Base-by-base conservation (phyloP, 768 basidiomycete genomes). In the Flagelloscypha sp. region DNA sequence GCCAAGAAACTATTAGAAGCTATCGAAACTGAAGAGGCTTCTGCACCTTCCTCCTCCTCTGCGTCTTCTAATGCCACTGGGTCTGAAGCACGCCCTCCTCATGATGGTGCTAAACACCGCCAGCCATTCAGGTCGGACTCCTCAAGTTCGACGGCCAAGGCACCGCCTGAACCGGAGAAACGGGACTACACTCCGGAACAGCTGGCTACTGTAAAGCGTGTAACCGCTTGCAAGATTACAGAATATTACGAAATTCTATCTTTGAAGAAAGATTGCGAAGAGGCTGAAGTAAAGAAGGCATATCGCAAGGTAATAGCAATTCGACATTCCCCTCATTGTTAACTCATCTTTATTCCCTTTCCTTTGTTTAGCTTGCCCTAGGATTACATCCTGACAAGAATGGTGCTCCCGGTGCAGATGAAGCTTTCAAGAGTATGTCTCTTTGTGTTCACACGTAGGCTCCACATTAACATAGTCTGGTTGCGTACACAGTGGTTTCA, bases 301-400 rank as follows among this genome's bases (percentile, higher is more conserved):
- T 98, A 97, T 68, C 74, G 92, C 36, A 98, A 95, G 76, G 92
- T 94, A 37, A n/a, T n/a, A n/a, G n/a, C n/a, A n/a, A n/a, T n/a
- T n/a, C 15, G 57, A 55, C 16, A n/a, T 33, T 20, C 18, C 38
- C 15, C 33, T 17, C 9, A 37, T 33, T 28, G 6, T 27, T 17
- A 22, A 24, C 15, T 30, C 16, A 4, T 33, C 30, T 23, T 21
- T 15, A 38, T 42, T 18, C 20, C 15, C 22, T 32, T 37, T 16
- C 37, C 33, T 28, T 40, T 21, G 21, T 27, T 21, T 45, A 92
- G 87, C 70, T 94, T 42, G 92, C 92, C 24, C 66, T 95, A 39
- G 84, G 85, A 35, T 59, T 92, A 30, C 88, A 93, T 59, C 88
- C 88, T 3, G 88, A 93, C 55, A 93, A 84, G 65, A 95, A 94